phyloP scores from a whole-genome alignment of 768 basidiomycete species.

The Rhizopogon sp. region DNA sequence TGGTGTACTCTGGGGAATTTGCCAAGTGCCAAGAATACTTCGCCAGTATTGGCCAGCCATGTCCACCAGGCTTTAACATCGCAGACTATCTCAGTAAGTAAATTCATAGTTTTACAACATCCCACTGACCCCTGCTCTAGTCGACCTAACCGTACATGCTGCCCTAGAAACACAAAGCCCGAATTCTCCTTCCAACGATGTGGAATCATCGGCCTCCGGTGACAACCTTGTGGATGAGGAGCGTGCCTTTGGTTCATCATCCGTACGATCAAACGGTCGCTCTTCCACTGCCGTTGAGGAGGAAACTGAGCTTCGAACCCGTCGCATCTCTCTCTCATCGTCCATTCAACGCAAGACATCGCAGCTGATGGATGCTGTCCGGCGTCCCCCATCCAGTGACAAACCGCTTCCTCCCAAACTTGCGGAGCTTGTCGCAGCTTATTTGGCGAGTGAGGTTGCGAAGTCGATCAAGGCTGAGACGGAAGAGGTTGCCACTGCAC shows the following conservation, averaged over 20 bases:
- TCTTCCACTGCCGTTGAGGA: slow-evolving; percentile 31
- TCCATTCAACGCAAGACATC: slow-evolving; percentile 72
- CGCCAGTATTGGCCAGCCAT: slow-evolving; percentile 68
- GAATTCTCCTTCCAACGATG: slow-evolving; percentile 38
- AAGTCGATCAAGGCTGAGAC: slow-evolving; percentile 58
- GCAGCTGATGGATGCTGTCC: slow-evolving; percentile 60
- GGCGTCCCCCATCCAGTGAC: slow-evolving; percentile 23
- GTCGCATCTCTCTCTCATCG: slow-evolving; percentile 38
- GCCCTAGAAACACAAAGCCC: slow-evolving; percentile 28
- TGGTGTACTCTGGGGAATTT: slow-evolving; percentile 82
- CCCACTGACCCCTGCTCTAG: slow-evolving; percentile 27
- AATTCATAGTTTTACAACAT: not conserved
- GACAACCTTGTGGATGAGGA: slow-evolving; percentile 66
- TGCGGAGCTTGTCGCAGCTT: slow-evolving; percentile 66
- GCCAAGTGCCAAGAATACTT: slow-evolving; percentile 74
- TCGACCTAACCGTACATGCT: slow-evolving; percentile 70
- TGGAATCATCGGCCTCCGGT: slow-evolving; percentile 35
- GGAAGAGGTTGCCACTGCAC: slow-evolving; percentile 31
- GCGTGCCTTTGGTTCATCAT: slow-evolving; percentile 44
- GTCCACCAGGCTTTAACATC: slow-evolving; percentile 94
- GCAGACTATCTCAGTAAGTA: slow-evolving; percentile 91
- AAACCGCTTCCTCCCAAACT: slow-evolving; percentile 48
- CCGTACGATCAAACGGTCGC: slow-evolving; percentile 32
- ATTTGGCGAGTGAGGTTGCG: slow-evolving; percentile 63
- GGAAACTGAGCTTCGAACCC: slow-evolving; percentile 49